Base-by-base conservation (phyloP, 2,329 filamentous ascomycete genomes). In the Fusarium mexicanum region DNA sequence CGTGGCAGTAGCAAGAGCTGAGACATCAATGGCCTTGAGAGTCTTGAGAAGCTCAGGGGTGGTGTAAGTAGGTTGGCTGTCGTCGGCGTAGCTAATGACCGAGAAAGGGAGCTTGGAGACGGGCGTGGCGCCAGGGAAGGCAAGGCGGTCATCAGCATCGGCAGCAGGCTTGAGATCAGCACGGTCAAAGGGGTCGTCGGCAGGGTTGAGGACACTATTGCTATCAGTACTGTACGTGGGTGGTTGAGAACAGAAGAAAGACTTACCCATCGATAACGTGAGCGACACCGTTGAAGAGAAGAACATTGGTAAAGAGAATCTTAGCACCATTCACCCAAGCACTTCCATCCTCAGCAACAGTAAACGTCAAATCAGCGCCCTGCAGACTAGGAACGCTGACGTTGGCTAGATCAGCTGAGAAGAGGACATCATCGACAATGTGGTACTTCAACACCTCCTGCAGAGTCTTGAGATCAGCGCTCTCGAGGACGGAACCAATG, bases 241-340 rank as follows among this genome's bases (percentile, higher is more conserved):
- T 5, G 10, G 4, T 14, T 5, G n/a, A 38, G 16, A 38, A 8
- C 2, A 13, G 24, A 6, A 8, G 20, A 16, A 41, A 17, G 14
- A 64, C 74, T 65, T 38, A 80, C 79, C 71, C 71, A 38, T 82
- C 80, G 53, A 82, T 78, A 38, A 78, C 72, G 43, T 83, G 81
- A 13, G 78, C 81, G 16, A 83, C 75, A 43, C 81, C 80, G 40
- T 82, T 83, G 48, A 69, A 77, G 4, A 81, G 53, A 22, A 83
- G 77, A 18, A 72, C 67, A 61, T 83, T 80, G 29, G 80, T 73
- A 10, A 77, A 74, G 4, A 80, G 67, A 38, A 83, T 81, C 63
- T 75, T 79, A 0, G 81, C 81, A 17, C 74, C 73, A 17, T 82
- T 81, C 1, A 83, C 79, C 75, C 75, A 82, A 7, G 75, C 77